Conservation (phyloP, 331 rosid species). For the Stylosanthes scabra region DNA sequence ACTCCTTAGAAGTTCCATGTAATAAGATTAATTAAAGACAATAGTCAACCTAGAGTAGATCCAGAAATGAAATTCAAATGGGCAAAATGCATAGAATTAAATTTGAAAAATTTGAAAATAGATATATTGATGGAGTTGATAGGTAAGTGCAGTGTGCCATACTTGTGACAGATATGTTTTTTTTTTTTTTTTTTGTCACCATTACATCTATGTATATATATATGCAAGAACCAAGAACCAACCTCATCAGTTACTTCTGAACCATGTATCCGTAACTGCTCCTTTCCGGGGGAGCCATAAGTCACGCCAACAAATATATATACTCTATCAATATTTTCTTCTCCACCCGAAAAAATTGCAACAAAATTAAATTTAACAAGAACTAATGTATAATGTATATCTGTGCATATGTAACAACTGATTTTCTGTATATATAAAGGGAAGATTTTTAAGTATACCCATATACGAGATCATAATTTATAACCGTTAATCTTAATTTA, state of each 20-base stretch:
- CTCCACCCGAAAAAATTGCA: too few relatives aligned
- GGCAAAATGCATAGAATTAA: not conserved
- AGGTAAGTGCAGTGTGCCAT: constrained; percentile 3
- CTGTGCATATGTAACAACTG: too few relatives aligned
- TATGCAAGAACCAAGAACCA: too few relatives aligned
- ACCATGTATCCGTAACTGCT: not conserved
- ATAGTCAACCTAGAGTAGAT: not conserved
- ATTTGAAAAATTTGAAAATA: not conserved
- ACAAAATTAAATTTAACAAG: too few relatives aligned
- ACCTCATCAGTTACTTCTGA: not conserved
- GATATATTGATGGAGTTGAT: not conserved
- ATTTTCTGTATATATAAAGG: too few relatives aligned
- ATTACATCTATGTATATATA: not conserved
- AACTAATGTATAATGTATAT: too few relatives aligned
- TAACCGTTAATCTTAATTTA: too few relatives aligned
- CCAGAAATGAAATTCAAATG: not conserved
- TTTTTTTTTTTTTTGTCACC: not conserved
- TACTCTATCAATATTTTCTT: too few relatives aligned
- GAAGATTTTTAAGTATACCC: too few relatives aligned
- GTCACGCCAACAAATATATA: not conserved
- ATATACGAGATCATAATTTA: too few relatives aligned
- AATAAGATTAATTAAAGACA: not conserved
- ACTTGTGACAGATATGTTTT: not conserved
- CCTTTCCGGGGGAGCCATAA: not conserved
- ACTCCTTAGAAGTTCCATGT: not conserved